Evolutionary conservation across 345 rosid species (phyloP), one percentile per base, ranked within the genome.

Genomic region (Kernera saxatilis): DNA sequence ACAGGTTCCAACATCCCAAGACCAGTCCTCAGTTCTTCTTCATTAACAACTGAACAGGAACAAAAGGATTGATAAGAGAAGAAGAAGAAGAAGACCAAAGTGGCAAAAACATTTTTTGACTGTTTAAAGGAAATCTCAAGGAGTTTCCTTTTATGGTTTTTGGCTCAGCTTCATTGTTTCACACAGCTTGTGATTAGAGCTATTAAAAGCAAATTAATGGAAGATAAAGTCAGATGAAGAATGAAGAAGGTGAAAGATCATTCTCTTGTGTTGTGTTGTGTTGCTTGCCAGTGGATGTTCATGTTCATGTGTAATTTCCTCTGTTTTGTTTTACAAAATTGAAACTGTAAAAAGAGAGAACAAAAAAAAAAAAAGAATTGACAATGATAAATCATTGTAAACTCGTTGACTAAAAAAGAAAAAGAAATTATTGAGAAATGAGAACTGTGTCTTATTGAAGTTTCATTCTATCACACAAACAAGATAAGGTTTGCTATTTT

Each of bases 1-100:
- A 80, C 87, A 36, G 73, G 79, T 49, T 18, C 85, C 37, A 81
- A 77, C 44, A 83, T 56, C 61, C 82, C 85, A 1, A 78, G 93
- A 76, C 75, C 83, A 57, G 72, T 33, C 46, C 69, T 63, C 1
- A 67, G n/a, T 58, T 39, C 67, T 37, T 17, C 78, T 61, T 35
- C 78, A 54, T 0, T n/a, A 69, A 3, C 70, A 21, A 35, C 52
- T 26, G 71, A 75, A 60, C 64, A 60, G 1, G 69, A 60, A 68
- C 69, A 52, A 67, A 75, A 75, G 13, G 79, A 63, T 54, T 55
- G 45, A 50, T 22, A 8, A 22, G 32, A 62, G 18, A 29, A 57
- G 44, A 50, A 26, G 64, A 58, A 19, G 27, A 35, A 27, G 44
- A 55, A 46, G 39, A 44, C 58, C 64, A 53, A 60, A 53, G 64